These are phyloP conservation scores for Fusarium virguliforme DNA, from an alignment of 2,329 filamentous ascomycete genomes.

Conservation along the genomic window DNA sequence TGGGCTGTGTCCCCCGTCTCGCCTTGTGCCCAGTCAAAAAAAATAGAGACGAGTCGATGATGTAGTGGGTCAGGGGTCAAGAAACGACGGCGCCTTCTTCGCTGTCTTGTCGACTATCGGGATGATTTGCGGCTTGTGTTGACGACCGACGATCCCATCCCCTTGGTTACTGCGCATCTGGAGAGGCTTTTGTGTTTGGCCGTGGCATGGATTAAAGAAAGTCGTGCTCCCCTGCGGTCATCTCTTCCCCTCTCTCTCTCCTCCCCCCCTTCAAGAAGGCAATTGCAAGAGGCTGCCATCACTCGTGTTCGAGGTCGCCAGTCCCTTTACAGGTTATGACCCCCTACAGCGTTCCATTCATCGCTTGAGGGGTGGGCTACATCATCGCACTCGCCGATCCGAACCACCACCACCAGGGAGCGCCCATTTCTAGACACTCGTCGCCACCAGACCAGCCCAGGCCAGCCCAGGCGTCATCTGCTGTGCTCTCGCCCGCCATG, in stretches of 20 bases:
- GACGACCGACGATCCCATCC: constrained; percentile 7
- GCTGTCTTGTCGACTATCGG: constrained; percentile 32
- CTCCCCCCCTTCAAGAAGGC: background rate
- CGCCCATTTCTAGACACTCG: constrained; percentile 26
- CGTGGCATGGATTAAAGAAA: background rate
- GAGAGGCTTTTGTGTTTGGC: constrained; percentile 12
- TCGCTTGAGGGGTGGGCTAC: constrained; percentile 46
- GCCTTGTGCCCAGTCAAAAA: constrained; percentile 9
- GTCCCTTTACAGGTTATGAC: constrained; percentile 45
- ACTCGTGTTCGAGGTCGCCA: background rate
- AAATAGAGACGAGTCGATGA: constrained; percentile 42
- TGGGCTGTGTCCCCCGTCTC: constrained; percentile 23
- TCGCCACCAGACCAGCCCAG: constrained; percentile 35
- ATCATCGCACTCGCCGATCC: constrained; percentile 50
- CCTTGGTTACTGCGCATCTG: constrained; percentile 26
- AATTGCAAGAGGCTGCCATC: constrained; percentile 23
- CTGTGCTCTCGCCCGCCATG: constrained; percentile 39
- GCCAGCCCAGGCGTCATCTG: constrained; percentile 16
- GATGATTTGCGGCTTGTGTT: constrained; percentile 34
- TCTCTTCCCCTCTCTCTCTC: background rate
- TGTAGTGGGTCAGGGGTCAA: constrained; percentile 48
- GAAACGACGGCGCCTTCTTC: constrained; percentile 44
- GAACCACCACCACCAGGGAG: constrained; percentile 39
- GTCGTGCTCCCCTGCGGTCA: constrained; percentile 1
- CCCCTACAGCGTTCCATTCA: constrained; percentile 44